Evolutionary conservation across 2,329 filamentous ascomycete species (phyloP).

Genomic region (Arthrobotrys iridis): DNA sequence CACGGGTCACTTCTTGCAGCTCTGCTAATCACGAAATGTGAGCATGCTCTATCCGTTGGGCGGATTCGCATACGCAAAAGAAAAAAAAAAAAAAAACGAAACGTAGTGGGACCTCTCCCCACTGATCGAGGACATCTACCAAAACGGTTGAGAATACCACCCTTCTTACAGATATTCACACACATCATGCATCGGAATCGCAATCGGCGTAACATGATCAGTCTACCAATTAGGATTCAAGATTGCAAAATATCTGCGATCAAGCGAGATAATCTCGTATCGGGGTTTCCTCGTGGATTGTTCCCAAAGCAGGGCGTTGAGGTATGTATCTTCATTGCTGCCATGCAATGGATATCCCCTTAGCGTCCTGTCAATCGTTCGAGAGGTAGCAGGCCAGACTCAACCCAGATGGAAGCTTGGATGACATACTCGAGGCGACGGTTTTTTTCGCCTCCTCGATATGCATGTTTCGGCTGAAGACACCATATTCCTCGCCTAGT

Average conservation of each 20-base stretch:
- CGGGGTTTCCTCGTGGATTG: constrained; percentile 12
- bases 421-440: constrained; percentile 28
- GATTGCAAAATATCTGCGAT: neutral
- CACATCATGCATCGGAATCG: constrained; percentile 15
- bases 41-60: neutral
- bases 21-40: neutral
- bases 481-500: constrained; percentile 53
- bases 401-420: constrained; percentile 13
- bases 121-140: neutral
- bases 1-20: neutral
- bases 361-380: constrained; percentile 39
- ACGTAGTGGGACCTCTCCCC: constrained; percentile 11
- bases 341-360: constrained; percentile 9
- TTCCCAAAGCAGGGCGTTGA: neutral
- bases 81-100: constrained; percentile 20
- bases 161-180: neutral
- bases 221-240: constrained; percentile 2
- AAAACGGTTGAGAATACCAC: constrained; percentile 20
- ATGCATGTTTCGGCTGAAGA: constrained; percentile 54
- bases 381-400: constrained; percentile 12
- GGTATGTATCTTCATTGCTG: neutral
- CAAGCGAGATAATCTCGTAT: constrained; percentile 21
- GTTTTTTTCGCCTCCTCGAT: constrained; percentile 25
- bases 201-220: constrained; percentile 15
- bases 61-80: constrained; percentile 3